A percentile compares a stretch with the other conserved stretches of the same genome.
Conservation (phyloP, 192 early-diverging fungal species). For the Coemansia sp. region DNA sequence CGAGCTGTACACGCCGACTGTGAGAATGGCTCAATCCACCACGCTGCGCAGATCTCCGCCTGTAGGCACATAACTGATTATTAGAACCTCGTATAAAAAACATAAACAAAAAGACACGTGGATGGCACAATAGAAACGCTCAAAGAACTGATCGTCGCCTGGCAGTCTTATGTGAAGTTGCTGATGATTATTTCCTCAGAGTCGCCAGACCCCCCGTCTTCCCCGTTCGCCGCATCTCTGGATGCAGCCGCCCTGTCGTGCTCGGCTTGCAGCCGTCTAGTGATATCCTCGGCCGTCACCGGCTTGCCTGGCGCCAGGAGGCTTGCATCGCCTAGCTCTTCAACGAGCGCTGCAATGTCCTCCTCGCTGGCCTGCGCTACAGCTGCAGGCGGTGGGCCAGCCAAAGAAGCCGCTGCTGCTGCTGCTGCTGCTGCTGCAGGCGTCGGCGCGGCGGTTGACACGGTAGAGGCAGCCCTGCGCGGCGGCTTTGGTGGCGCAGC, state of each 20-base stretch:
- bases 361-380: conserved; percentile 38
- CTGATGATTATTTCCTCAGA: conserved; percentile 28
- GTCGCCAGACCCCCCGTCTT: conserved; percentile 1
- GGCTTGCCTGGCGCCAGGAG: conserved; percentile 9
- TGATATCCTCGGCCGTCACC: conserved; percentile 41
- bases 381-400: neutral
- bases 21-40: no score
- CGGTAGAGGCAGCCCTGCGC: conserved; percentile 6
- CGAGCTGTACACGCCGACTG: no score
- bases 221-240: conserved; percentile 5
- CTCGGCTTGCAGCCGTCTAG: conserved; percentile 37
- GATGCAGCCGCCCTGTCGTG: conserved; percentile 20
- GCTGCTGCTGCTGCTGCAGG: neutral
- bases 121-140: no score
- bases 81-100: no score
- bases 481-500: conserved; percentile 39
- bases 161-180: conserved; percentile 9
- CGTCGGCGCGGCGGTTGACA: neutral
- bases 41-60: no score
- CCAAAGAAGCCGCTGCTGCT: neutral
- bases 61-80: no score
- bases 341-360: conserved; percentile 42
- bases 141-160: no score
- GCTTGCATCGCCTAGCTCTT: conserved; percentile 18
- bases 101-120: no score